Conservation (phyloP, 257 asterid genomes). For the Echium plantagineum region DNA sequence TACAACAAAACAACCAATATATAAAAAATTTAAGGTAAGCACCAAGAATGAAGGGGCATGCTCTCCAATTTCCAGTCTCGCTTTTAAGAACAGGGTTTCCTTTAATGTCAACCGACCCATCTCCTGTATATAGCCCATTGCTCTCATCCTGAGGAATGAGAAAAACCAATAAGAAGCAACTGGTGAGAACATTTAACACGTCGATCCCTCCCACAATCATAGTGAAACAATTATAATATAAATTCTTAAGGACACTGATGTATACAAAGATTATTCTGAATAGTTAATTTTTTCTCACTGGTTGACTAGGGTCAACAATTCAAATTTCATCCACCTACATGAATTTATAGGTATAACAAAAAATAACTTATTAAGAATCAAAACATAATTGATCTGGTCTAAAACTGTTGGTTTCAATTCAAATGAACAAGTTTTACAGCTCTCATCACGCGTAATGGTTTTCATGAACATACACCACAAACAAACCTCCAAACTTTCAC, state of each 20-base stretch:
- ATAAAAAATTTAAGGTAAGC: background rate
- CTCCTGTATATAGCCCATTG: slow-evolving; percentile 51
- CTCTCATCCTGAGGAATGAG: slow-evolving; percentile 34
- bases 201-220: background rate
- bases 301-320: too few species aligned
- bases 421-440: too few species aligned
- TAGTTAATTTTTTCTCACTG: too few species aligned
- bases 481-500: too few species aligned
- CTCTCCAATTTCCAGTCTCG: slow-evolving; percentile 94
- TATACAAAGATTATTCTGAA: background rate
- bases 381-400: too few species aligned
- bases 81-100: slow-evolving; percentile 84
- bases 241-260: background rate
- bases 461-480: too few species aligned
- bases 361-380: too few species aligned
- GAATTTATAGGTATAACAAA: too few species aligned
- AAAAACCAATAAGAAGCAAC: background rate
- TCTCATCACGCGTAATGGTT: too few species aligned
- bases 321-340: too few species aligned
- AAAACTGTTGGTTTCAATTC: too few species aligned
- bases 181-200: background rate
- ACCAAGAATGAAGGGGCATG: slow-evolving; percentile 94
- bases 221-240: background rate
- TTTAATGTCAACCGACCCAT: slow-evolving; percentile 90
- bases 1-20: slow-evolving; percentile 3